phyloP scores from a whole-genome alignment of 1,139 yeast genomes.

The Zygoascus hellenicus region DNA sequence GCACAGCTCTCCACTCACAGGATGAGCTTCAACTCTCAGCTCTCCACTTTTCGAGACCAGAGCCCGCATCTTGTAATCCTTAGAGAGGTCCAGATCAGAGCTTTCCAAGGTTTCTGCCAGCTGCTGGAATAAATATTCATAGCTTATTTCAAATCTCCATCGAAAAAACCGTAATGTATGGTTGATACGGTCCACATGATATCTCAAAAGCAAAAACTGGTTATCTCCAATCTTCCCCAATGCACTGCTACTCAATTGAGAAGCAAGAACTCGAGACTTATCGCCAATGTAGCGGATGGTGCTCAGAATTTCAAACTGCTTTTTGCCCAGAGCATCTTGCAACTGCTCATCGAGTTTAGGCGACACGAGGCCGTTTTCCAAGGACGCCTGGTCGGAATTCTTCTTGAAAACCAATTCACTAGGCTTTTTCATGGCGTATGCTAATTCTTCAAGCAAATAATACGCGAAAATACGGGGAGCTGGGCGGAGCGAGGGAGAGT shows the following conservation, averaged over 20 bases:
- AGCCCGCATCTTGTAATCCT: constrained; percentile 56
- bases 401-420: too few relatives aligned
- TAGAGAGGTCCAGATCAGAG: constrained; percentile 27
- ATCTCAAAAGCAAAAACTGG: constrained; percentile 49
- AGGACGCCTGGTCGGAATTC: too few relatives aligned
- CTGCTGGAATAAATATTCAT: constrained; percentile 40
- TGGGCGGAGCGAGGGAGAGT: too few relatives aligned
- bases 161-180: constrained; percentile 52
- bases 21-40: constrained; percentile 47
- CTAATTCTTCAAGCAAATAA: too few relatives aligned
- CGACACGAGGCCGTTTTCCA: neutral
- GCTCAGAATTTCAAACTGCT: constrained; percentile 11
- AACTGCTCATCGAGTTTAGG: neutral
- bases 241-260: neutral
- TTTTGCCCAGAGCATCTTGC: neutral
- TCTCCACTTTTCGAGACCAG: constrained; percentile 46
- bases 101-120: constrained; percentile 40
- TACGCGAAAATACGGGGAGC: too few relatives aligned
- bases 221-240: constrained; percentile 14
- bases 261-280: neutral
- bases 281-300: constrained; percentile 3
- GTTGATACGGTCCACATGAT: constrained; percentile 57
- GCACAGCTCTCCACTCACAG: constrained; percentile 27
- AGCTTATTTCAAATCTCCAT: constrained; percentile 43
- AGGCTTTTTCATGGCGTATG: too few relatives aligned